Evolutionary conservation across 1,284 basidiomycete genomes (phyloP), one percentile per base, ranked within the genome.

Genomic region (Lentinus polychrous): DNA sequence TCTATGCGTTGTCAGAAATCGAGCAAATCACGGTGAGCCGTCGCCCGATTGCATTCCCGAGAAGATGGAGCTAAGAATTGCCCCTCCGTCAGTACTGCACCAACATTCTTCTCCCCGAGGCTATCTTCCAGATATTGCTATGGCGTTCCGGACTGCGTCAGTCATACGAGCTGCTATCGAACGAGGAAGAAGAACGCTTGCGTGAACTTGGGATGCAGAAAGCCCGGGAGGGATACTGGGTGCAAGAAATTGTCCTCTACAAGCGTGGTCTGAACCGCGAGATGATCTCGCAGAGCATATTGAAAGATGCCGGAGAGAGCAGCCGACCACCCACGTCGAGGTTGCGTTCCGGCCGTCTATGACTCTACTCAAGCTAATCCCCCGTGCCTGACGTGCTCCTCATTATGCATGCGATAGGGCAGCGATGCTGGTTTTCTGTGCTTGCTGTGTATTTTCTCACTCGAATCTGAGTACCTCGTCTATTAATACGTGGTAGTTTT

Each of bases 51-150:
- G 17, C 14, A 15, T 31, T 14, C 8, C 34, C 5, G 27, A 27
- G 27, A 4, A 27, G 27, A 27, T 10, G 10, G 4, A 20, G 18
- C 27, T 46, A 14, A 41, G 43, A 22, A 35, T 41, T 35, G 36
- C 43, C 35, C 47, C 39, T 46, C 33, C 24, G 31, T 38, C 53
- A 89, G 84, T 89, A 87, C 55, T 86, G 82, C 60, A 65, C 76
- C 23, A 79, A 83, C 52, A 73, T 89, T 20, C 74, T 89, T 10
- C 69, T 86, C 8, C 81, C 79, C 2, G 84, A 86, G 62, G 73
- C 80, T 1, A 69, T 85, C 34, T 68, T 81, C 37, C 86, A 89
- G 58, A 68, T 89, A 14, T 66, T 86, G 6, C 64, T 87, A 12
- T 87, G 85, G 83, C 76, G 83, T 14, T 66, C 66, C 12, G 83